phyloP scores from a whole-genome alignment of 371 early-diverging fungal species.

The Basidiobolus meristosporus region DNA sequence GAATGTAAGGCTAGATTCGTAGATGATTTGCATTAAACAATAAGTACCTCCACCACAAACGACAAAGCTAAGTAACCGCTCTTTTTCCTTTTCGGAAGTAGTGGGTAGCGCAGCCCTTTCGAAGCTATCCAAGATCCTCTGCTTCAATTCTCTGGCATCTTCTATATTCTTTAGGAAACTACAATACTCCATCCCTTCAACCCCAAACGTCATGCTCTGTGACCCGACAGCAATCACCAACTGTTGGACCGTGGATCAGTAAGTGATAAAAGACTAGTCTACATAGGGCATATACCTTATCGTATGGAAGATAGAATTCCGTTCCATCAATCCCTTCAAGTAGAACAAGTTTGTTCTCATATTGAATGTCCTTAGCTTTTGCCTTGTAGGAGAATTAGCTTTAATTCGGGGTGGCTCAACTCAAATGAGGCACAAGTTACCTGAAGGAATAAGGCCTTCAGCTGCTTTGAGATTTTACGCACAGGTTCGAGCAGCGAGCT shows the following conservation, averaged over 20 bases:
- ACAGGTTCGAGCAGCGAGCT: slow-evolving; percentile 55
- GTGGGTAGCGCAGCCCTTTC: slow-evolving; percentile 70
- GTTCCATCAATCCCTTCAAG: slow-evolving; percentile 15
- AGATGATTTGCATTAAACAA: background rate
- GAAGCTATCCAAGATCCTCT: slow-evolving; percentile 44
- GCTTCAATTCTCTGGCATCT: slow-evolving; percentile 51
- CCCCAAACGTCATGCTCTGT: slow-evolving; percentile 54
- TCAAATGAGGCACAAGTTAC: too few species aligned
- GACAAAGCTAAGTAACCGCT: slow-evolving; percentile 66
- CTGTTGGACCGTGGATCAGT: slow-evolving; percentile 7
- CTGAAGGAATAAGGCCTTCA: slow-evolving; percentile 21
- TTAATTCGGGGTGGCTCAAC: too few species aligned
- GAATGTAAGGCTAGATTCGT: background rate
- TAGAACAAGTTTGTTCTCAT: slow-evolving; percentile 34
- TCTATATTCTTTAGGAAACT: slow-evolving; percentile 41
- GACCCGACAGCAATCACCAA: slow-evolving; percentile 73
- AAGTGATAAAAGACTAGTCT: too few species aligned
- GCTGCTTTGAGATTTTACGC: slow-evolving; percentile 28
- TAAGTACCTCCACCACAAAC: slow-evolving; percentile 58
- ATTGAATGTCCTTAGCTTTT: slow-evolving; percentile 38
- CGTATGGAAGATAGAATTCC: slow-evolving; percentile 42
- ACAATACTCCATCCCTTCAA: slow-evolving; percentile 57
- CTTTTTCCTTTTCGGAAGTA: slow-evolving; percentile 47
- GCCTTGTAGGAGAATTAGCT: slow-evolving; percentile 24
- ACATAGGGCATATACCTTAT: too few species aligned